Percentiles rank a stretch among this genome's conserved stretches.
These are phyloP conservation scores for Xylaria sp. DNA, from an alignment of 2,329 filamentous ascomycete genomes.

Conservation along the genomic window DNA sequence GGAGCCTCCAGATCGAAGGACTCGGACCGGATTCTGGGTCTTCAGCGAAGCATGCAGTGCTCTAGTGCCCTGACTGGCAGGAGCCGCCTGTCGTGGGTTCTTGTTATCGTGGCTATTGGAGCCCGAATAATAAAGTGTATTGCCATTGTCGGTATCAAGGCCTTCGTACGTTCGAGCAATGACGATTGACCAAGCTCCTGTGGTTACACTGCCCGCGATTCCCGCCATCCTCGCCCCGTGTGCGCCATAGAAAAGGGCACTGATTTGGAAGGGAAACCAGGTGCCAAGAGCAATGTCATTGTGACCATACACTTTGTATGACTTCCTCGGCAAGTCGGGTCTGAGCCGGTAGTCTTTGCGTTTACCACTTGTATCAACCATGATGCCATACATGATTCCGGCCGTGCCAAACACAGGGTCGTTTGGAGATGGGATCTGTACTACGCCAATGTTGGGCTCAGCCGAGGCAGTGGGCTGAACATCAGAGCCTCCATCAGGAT, in stretches of 20 bases:
- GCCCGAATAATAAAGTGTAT: slow-evolving; percentile 37
- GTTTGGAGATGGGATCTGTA: slow-evolving; percentile 33
- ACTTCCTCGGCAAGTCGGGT: slow-evolving; percentile 30
- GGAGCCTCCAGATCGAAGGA: slow-evolving; percentile 44
- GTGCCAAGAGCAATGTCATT: slow-evolving; percentile 43
- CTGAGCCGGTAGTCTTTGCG: slow-evolving; percentile 40
- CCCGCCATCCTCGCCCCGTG: slow-evolving; percentile 43
- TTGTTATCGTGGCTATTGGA: slow-evolving; percentile 38
- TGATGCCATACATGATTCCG: slow-evolving; percentile 47
- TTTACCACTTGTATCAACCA: slow-evolving; percentile 22
- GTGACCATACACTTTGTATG: slow-evolving; percentile 43
- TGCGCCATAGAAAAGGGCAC: slow-evolving; percentile 45
- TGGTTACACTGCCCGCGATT: slow-evolving; percentile 39
- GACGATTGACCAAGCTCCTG: slow-evolving; percentile 47
- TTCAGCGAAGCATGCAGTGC: slow-evolving; percentile 41
- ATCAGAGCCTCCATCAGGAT: slow-evolving; percentile 9
- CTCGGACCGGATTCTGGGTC: slow-evolving; percentile 41
- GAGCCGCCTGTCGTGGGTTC: slow-evolving; percentile 28
- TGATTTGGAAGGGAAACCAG: slow-evolving; percentile 46
- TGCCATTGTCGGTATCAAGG: slow-evolving; percentile 35
- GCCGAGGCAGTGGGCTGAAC: neutral
- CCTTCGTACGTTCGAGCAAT: slow-evolving; percentile 37
- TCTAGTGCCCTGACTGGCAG: slow-evolving; percentile 39
- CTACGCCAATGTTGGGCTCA: slow-evolving; percentile 5
- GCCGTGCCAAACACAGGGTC: slow-evolving; percentile 42